phyloP scores from a whole-genome alignment of 257 asterid species.

The Scutellaria minor region DNA sequence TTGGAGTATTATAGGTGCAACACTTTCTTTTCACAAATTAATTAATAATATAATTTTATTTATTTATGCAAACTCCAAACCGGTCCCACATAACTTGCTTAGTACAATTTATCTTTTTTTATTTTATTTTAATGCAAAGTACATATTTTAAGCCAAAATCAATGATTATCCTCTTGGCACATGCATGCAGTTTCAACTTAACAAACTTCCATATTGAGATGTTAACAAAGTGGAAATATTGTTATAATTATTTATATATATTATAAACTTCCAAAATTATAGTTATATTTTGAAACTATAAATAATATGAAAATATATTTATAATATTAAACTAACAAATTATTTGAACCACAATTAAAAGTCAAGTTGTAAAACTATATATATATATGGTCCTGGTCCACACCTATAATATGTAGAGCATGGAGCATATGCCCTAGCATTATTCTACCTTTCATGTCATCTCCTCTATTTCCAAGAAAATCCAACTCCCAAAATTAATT shows the following conservation, averaged over 20 bases:
- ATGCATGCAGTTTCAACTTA: too few species aligned
- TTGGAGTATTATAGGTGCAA: conserved; percentile 25
- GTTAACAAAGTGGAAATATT: too few species aligned
- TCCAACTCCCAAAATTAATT: background rate
- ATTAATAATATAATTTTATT: background rate
- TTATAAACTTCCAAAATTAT: too few species aligned
- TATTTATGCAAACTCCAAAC: too few species aligned
- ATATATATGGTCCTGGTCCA: background rate
- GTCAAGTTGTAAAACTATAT: background rate
- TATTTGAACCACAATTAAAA: background rate
- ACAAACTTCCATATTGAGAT: too few species aligned
- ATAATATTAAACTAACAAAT: background rate
- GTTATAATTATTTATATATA: too few species aligned
- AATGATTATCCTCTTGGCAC: background rate
- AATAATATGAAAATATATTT: too few species aligned
- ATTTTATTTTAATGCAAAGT: too few species aligned
- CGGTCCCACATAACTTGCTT: too few species aligned
- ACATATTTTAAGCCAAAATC: background rate
- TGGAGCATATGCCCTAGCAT: conserved; percentile 20
- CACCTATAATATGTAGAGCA: background rate
- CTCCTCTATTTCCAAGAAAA: background rate
- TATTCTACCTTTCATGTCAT: background rate
- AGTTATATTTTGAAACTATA: too few species aligned
- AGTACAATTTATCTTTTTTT: too few species aligned
- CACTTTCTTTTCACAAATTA: background rate